Evolutionary conservation across 148 eudicot species (phyloP).

Genomic region (Heliamphora exappendiculata): DNA sequence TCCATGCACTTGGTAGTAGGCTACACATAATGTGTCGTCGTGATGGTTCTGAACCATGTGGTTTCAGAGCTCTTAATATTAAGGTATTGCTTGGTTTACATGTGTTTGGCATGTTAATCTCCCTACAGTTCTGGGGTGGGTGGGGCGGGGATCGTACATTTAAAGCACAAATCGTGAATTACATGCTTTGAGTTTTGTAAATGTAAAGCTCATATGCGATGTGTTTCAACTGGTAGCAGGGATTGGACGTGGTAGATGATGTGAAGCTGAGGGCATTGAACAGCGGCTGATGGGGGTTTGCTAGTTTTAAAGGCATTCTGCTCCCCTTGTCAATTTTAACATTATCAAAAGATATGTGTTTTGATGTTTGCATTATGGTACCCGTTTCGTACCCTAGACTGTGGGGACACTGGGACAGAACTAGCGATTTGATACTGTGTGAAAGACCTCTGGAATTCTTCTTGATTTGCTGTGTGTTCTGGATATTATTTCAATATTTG

Average conservation of each 20-base stretch:
- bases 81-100: too few relatives aligned
- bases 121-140: background rate
- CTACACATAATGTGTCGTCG: too few relatives aligned
- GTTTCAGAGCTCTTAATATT: background rate
- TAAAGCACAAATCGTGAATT: background rate
- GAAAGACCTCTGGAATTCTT: background rate
- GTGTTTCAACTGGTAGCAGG: constrained; percentile 8
- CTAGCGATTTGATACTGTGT: background rate
- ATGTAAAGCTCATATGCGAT: background rate
- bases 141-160: too few relatives aligned
- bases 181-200: background rate
- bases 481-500: background rate
- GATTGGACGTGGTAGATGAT: constrained; percentile 13
- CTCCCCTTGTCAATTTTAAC: background rate
- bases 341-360: background rate
- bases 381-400: background rate
- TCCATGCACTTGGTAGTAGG: too few relatives aligned
- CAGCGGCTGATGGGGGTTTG: background rate
- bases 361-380: background rate
- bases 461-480: background rate
- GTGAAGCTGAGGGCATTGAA: background rate
- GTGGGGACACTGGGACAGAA: background rate
- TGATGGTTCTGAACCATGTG: too few relatives aligned
- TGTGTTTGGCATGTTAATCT: background rate
- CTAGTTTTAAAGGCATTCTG: constrained; percentile 7